phyloP scores from a whole-genome alignment of 2,329 filamentous ascomycete species.

The Botrytis elliptica region DNA sequence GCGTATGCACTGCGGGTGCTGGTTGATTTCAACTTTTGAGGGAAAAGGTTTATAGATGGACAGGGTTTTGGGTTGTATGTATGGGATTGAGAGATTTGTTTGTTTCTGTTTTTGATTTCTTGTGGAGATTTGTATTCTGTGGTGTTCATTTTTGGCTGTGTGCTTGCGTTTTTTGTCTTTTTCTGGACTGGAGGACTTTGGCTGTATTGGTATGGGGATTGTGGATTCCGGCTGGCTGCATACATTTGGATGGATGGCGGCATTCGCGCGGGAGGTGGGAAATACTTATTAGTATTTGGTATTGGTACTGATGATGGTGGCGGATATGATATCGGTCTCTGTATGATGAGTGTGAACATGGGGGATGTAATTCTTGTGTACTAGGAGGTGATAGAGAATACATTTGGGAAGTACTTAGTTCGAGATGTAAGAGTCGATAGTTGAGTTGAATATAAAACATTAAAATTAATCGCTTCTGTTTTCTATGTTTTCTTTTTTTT shows the following conservation, averaged over 20 bases:
- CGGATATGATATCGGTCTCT: neutral
- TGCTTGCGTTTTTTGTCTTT: neutral
- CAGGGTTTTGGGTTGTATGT: neutral
- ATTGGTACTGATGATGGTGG: neutral
- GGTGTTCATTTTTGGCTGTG: neutral
- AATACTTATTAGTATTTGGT: conserved; percentile 1
- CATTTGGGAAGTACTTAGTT: neutral
- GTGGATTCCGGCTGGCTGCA: conserved; percentile 4
- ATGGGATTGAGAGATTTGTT: conserved; percentile 2
- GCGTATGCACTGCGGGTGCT: conserved; percentile 5
- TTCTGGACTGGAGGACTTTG: neutral
- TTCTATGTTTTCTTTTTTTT: neutral
- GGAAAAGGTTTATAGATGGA: conserved; percentile 17
- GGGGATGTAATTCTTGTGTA: neutral
- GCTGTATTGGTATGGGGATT: conserved; percentile 13
- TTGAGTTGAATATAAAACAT: neutral
- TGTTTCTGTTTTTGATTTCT: neutral
- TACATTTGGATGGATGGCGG: conserved; percentile 12
- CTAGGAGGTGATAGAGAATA: neutral
- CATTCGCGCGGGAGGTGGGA: neutral
- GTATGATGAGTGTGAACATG: neutral
- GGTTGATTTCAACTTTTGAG: neutral
- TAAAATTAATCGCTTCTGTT: neutral
- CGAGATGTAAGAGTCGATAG: neutral
- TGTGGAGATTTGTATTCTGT: neutral